phyloP scores from a whole-genome alignment of 768 basidiomycete genomes.

The Russula compacta region DNA sequence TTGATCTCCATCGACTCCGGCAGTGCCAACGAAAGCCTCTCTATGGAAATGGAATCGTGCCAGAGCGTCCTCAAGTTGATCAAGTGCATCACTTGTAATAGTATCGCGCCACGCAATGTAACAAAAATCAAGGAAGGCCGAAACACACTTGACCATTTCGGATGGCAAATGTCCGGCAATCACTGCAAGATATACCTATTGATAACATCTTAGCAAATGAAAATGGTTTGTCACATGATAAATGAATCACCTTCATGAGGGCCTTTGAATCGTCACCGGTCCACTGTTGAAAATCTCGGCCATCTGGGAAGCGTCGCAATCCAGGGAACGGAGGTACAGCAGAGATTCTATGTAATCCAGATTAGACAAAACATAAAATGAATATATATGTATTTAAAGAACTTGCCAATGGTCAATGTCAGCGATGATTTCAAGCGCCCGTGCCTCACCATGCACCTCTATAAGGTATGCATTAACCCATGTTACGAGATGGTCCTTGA shows the following conservation, averaged over 20 bases:
- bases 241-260: constrained; percentile 24
- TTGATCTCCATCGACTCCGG: background rate
- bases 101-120: constrained; percentile 12
- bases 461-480: background rate
- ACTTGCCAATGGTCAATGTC: background rate
- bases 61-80: background rate
- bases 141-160: constrained; percentile 23
- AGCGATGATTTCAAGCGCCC: background rate
- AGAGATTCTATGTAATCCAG: background rate
- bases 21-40: background rate
- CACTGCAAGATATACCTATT: constrained; percentile 27
- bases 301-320: constrained; percentile 12
- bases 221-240: too few species aligned
- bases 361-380: background rate
- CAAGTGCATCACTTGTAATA: background rate
- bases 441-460: background rate
- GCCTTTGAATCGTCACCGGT: constrained; percentile 22
- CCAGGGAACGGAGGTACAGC: background rate
- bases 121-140: constrained; percentile 17
- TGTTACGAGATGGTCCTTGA: background rate
- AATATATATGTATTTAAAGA: background rate
- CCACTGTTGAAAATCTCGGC: constrained; percentile 20
- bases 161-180: constrained; percentile 27
- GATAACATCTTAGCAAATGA: too few species aligned
- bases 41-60: background rate